phyloP scores from a whole-genome alignment of 805 yeast species.

The Saccharomycopsis sp. region DNA sequence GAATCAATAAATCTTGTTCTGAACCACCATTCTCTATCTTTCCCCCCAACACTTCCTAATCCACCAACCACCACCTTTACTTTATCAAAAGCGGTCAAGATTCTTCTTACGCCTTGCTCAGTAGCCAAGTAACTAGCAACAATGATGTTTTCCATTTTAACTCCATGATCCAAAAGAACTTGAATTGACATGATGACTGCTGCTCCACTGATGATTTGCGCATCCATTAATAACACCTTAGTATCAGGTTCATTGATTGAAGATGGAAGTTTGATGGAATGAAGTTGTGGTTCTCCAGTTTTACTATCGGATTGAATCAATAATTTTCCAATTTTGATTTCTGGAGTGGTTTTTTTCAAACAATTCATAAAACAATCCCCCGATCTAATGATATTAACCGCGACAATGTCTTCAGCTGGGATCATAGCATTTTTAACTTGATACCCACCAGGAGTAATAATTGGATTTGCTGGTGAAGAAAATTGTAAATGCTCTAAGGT shows the following conservation, averaged over 20 bases:
- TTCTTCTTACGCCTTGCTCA: constrained; percentile 64
- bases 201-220: constrained; percentile 86
- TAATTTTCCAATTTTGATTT: constrained; percentile 69
- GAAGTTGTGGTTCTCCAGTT: constrained; percentile 93
- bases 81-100: constrained; percentile 61
- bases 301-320: constrained; percentile 77
- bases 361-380: constrained; percentile 90
- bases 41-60: constrained; percentile 33
- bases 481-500: constrained; percentile 42
- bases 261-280: constrained; percentile 63
- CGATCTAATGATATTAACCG: constrained; percentile 74
- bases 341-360: constrained; percentile 65
- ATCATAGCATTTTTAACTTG: constrained; percentile 7
- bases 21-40: constrained; percentile 30
- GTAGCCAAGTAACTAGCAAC: constrained; percentile 68
- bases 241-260: constrained; percentile 21
- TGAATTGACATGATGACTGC: constrained; percentile 92
- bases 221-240: constrained; percentile 65
- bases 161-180: constrained; percentile 74
- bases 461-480: neutral
- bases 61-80: constrained; percentile 64
- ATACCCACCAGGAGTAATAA: constrained; percentile 7
- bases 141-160: constrained; percentile 48
- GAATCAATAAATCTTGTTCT: constrained; percentile 63
- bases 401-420: constrained; percentile 40